Percentiles rank a stretch among this genome's conserved stretches.
Evolutionary conservation across 148 eudicot genomes (phyloP).

Genomic region (Rhododendron williamsianum): DNA sequence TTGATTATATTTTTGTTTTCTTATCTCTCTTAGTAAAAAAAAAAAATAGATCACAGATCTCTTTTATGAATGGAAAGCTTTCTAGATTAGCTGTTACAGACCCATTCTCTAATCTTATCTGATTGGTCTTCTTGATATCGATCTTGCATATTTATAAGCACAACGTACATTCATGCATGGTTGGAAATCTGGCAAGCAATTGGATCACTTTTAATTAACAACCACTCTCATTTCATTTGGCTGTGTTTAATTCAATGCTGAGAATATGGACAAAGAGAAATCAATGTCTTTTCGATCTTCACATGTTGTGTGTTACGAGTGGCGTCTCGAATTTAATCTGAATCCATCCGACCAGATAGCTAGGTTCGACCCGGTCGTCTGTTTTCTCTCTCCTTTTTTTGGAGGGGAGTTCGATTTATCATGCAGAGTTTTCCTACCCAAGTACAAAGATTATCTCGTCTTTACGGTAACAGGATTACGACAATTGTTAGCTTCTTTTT

Average conservation of each 20-base stretch:
- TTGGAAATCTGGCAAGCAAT: not conserved
- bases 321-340: not conserved
- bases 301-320: not conserved
- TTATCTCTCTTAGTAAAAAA: not conserved
- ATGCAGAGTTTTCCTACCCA: not conserved
- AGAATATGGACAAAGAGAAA: not conserved
- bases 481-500: no score
- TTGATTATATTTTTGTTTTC: not conserved
- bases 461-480: no score
- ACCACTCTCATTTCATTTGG: not conserved
- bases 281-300: not conserved
- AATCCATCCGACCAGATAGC: not conserved
- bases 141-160: not conserved
- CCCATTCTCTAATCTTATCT: not conserved
- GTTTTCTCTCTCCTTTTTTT: no score
- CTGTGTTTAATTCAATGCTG: not conserved
- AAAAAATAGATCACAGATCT: not conserved
- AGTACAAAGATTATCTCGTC: not conserved
- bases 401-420: no score
- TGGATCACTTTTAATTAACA: not conserved
- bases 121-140: not conserved
- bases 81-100: not conserved
- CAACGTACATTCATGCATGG: not conserved
- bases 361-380: not conserved
- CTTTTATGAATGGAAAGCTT: not conserved